Conservation (phyloP, 2,329 filamentous ascomycete genomes). For the Massarina eburnea region DNA sequence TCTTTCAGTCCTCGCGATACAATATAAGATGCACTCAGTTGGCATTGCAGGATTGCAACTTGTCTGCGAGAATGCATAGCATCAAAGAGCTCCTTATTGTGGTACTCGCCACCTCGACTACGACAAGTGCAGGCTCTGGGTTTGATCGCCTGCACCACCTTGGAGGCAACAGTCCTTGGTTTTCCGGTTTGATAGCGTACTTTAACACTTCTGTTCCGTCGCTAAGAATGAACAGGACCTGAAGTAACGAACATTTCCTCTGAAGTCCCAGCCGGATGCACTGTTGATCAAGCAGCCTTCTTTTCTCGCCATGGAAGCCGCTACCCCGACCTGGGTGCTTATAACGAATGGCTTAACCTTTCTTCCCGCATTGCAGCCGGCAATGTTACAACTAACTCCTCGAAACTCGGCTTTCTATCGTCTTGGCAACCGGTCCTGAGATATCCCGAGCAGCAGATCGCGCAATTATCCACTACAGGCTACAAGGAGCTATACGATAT, state of each 20-base stretch:
- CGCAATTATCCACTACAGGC: conserved; percentile 62
- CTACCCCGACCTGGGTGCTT: conserved; percentile 64
- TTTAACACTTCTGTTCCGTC: not conserved
- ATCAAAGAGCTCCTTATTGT: not conserved
- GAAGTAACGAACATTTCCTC: conserved; percentile 59
- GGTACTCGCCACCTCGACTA: not conserved
- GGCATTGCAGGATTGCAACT: not conserved
- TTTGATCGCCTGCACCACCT: conserved; percentile 40
- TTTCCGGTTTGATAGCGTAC: conserved; percentile 21
- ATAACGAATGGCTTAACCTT: conserved; percentile 55
- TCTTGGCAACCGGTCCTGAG: conserved; percentile 61
- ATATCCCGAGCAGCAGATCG: conserved; percentile 58
- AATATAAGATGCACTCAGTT: not conserved
- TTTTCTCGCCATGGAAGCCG: conserved; percentile 63
- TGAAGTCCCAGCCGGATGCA: conserved; percentile 58
- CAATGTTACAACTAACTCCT: conserved; percentile 56
- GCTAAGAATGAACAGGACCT: conserved; percentile 45
- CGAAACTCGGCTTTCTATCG: conserved; percentile 57
- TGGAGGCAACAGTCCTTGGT: conserved; percentile 45
- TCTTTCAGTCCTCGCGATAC: not conserved
- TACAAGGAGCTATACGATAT: conserved; percentile 63
- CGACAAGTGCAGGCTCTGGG: not conserved
- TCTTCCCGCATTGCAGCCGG: conserved; percentile 50
- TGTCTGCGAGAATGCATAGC: not conserved
- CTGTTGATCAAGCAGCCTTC: conserved; percentile 63